Base-by-base conservation (phyloP, 2,329 filamentous ascomycete species). In the Arachnomyces sp. region DNA sequence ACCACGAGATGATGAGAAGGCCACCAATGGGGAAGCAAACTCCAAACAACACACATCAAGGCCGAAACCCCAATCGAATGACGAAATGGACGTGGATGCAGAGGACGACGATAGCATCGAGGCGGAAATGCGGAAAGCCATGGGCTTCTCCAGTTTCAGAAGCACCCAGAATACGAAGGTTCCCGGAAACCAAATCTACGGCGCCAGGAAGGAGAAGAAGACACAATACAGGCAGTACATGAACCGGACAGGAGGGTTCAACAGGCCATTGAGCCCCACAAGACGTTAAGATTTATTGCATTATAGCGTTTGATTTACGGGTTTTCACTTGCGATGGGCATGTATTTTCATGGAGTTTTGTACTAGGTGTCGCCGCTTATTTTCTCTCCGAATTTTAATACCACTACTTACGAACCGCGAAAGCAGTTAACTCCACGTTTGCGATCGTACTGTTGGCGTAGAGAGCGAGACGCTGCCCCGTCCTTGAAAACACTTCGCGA, bases 181-280 rank as follows among this genome's bases (percentile, higher is more conserved):
- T 1, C 74, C 77, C 0, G 92, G 92, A 2, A 98, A 98, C 58
- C 79, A 88, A 57, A 78, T 82, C 31, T 89, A 84, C 40, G 86
- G 72, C 0, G 79, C 95, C 38, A 72, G 82, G 50, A 95, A 92
- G 72, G 87, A 92, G 67, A 95, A 94, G 78, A 89, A 87, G 77
- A 84, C 82, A 11, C 78, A 93, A 70, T 96, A 95, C 58, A 76
- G 92, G 52, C 92, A 98, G 74, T 98, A 98, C 64, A 98, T 98
- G 79, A 72, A 70, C 47, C 67, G 68, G 48, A 48, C 60, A 20
- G 68, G 68, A 42, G 68, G 68, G 40, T 72, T 72, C 56, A 72
- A 72, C 49, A 55, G 68, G 46, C 68, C 68, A 18, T 58, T 72
- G 49, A 71, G 67, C 53, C 68, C 68, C 18, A 59, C 59, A 36